Conservation (phyloP, 1,284 basidiomycete species). For the Abortiporus biennis region DNA sequence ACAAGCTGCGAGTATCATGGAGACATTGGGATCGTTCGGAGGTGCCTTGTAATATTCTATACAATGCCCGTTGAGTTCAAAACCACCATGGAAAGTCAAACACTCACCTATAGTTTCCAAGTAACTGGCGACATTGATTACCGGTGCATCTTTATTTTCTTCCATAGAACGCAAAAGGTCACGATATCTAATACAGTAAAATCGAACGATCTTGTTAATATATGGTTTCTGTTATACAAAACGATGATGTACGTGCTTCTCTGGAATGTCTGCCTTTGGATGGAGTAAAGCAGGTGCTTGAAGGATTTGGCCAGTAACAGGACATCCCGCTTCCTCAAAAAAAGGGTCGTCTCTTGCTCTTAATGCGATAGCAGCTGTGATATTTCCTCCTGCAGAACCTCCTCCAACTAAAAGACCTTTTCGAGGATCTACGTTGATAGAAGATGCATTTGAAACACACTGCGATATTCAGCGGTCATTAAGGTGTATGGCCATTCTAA, state of each 20-base stretch:
- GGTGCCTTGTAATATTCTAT: conserved; percentile 1
- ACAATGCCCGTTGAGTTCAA: background rate
- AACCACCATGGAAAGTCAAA: too few relatives aligned
- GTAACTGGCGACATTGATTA: background rate
- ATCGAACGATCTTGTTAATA: too few relatives aligned
- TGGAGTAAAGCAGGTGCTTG: conserved; percentile 9
- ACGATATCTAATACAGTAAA: too few relatives aligned
- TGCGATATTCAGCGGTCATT: too few relatives aligned
- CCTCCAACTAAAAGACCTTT: conserved; percentile 14
- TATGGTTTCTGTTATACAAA: background rate
- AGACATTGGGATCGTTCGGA: conserved; percentile 5
- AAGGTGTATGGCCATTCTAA: too few relatives aligned
- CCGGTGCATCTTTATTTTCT: conserved; percentile 6
- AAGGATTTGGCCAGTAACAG: conserved; percentile 11
- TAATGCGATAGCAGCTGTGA: conserved; percentile 12
- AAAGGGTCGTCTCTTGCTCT: conserved; percentile 12
- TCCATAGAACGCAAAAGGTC: too few relatives aligned
- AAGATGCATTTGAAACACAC: conserved; percentile 4
- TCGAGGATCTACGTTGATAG: conserved; percentile 1
- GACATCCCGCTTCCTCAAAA: conserved; percentile 4
- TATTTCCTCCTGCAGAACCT: conserved; percentile 12
- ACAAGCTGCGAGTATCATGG: conserved; percentile 4
- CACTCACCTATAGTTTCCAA: too few relatives aligned
- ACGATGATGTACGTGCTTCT: conserved; percentile 4
- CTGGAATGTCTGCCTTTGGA: conserved; percentile 6